Base-by-base conservation (phyloP, 176 grass and related monocot species). In the Musa troglodytarum region DNA sequence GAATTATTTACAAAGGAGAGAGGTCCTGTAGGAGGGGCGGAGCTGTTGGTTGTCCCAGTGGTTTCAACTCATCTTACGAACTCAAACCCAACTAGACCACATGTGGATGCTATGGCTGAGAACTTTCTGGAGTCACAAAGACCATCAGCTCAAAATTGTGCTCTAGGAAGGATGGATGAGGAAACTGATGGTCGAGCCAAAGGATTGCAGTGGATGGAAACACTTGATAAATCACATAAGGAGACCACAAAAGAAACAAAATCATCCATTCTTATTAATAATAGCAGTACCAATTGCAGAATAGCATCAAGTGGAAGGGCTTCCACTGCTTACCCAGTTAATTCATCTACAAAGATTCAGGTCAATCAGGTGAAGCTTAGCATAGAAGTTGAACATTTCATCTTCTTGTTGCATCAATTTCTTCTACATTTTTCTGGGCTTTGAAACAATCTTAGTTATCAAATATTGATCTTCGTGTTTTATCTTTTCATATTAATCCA, bases 71-170 rank as follows among this genome's bases (percentile, higher is more conserved):
- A 61, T 68, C 58, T 77, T 63, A 9, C 82, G 52, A 67, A 81
- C 61, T 73, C 54, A 51, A 63, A 79, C 69, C 74, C 28, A 67
- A 49, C n/a, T 64, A 86, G 86, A 71, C 72, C 68, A 49, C 25
- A 50, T 3, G 61, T 25, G 50, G 63, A 66, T 69, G 73, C 15
- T 78, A 50, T 52, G 4, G 21, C 55, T 83, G 86, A 88, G 73
- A 82, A 86, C 76, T 29, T 81, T 81, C 68, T 83, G 74, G 87
- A 87, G 74, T 92, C 90, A 19, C 77, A 87, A 83, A 84, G 74
- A 74, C 89, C 79, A 64, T 79, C 53, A 63, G 78, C 86, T 56
- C 85, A 74, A 78, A 82, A 82, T 76, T 43, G 65, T 73, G 69
- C 79, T 20, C 1, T 86, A 16, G 61, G 86, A 73, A 52, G 80